A percentile compares a stretch with the other conserved stretches of the same genome.
These are phyloP conservation scores for Petasospora rhodanensis DNA, from an alignment of 1,139 yeast genomes.

Conservation along the genomic window DNA sequence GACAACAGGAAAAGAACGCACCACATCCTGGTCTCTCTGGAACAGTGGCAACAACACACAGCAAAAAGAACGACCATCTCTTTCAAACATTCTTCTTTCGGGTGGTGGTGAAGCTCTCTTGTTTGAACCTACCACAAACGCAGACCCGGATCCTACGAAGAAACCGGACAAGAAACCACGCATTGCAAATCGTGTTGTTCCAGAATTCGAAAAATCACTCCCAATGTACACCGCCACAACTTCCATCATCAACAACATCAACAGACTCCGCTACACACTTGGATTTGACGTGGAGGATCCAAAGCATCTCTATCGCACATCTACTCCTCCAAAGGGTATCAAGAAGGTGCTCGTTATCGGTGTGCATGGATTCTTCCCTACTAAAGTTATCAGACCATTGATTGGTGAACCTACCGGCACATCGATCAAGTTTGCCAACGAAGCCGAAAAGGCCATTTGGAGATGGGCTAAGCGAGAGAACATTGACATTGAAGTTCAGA, in stretches of 20 bases:
- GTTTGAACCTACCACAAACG: conserved; percentile 16
- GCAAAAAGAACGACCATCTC: conserved; percentile 10
- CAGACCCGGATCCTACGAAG: conserved; percentile 1
- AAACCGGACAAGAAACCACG: conserved; percentile 5
- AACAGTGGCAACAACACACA: conserved; percentile 10
- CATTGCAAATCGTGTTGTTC: conserved; percentile 29
- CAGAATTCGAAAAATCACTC: conserved; percentile 28
- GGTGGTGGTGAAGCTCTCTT: conserved; percentile 22
- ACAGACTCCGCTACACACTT: conserved; percentile 19
- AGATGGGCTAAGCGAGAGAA: conserved; percentile 58
- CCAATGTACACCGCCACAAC: conserved; percentile 24
- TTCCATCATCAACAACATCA: conserved; percentile 20
- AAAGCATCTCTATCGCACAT: conserved; percentile 28
- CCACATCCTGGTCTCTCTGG: conserved; percentile 25
- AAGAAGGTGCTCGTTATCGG: conserved; percentile 74
- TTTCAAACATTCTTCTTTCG: conserved; percentile 18
- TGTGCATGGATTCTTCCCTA: conserved; percentile 94
- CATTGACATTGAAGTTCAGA: conserved; percentile 66
- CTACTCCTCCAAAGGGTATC: conserved; percentile 24
- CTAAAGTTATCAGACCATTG: conserved; percentile 74
- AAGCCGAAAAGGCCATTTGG: conserved; percentile 73
- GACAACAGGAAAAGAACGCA: conserved; percentile 8
- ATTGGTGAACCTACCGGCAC: conserved; percentile 95
- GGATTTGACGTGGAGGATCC: conserved; percentile 25
- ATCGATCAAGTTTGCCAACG: conserved; percentile 78